A percentile compares a stretch with the other conserved stretches of the same genome.
phyloP scores from a whole-genome alignment of 2,329 filamentous ascomycete species.

The Diplocarpon mali region DNA sequence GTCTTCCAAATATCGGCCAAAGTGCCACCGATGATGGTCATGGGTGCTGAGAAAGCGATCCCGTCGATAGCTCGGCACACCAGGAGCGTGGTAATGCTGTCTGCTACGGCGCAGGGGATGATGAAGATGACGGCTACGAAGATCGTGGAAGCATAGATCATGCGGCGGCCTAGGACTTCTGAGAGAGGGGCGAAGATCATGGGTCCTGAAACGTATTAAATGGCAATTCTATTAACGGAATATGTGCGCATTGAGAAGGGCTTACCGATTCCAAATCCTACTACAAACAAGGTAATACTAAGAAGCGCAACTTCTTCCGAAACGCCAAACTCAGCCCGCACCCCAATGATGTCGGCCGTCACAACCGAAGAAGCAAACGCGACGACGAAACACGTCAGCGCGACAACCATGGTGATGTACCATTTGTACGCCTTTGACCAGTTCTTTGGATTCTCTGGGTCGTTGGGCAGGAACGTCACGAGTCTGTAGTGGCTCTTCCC shows the following conservation, averaged over 20 bases:
- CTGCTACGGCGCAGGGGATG: constrained; percentile 66
- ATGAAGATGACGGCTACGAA: constrained; percentile 62
- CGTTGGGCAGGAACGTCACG: constrained; percentile 59
- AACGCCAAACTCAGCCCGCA: constrained; percentile 52
- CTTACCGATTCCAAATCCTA: constrained; percentile 68
- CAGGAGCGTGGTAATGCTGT: constrained; percentile 66
- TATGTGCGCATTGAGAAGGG: constrained; percentile 3
- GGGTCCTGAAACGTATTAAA: constrained; percentile 40
- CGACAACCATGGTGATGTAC: constrained; percentile 79
- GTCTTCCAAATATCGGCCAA: constrained; percentile 75
- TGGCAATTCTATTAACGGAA: background rate
- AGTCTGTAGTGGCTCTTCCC: constrained; percentile 38
- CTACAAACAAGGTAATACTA: constrained; percentile 64
- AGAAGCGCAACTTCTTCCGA: constrained; percentile 63
- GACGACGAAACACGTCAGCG: constrained; percentile 60
- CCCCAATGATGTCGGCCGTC: constrained; percentile 61
- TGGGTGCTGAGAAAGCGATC: constrained; percentile 74
- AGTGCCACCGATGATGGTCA: constrained; percentile 77
- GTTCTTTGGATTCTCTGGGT: constrained; percentile 75
- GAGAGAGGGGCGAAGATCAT: constrained; percentile 71
- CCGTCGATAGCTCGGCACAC: constrained; percentile 70
- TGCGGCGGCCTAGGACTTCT: constrained; percentile 60
- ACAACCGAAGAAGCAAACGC: constrained; percentile 59
- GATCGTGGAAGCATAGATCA: constrained; percentile 45
- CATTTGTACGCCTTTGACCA: constrained; percentile 71